These are phyloP conservation scores for Linnemannia elongata DNA, from an alignment of 192 early-diverging fungal genomes.

Conservation along the genomic window DNA sequence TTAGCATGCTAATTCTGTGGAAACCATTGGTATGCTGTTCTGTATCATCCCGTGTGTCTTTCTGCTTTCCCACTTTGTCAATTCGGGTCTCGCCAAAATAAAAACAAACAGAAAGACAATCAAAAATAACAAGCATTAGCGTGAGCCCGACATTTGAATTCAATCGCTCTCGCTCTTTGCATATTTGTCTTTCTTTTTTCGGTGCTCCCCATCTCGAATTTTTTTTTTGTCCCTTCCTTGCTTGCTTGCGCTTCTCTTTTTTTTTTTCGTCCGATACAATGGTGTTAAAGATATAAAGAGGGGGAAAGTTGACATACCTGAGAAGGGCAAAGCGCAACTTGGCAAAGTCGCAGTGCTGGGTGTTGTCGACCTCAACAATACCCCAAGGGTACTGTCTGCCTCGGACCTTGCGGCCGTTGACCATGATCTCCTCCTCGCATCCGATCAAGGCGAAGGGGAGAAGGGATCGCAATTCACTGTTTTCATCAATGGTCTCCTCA, in stretches of 20 bases:
- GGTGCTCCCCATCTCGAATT: conserved; percentile 1
- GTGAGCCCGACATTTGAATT: conserved; percentile 4
- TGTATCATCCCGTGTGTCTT: neutral
- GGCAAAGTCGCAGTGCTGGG: conserved; percentile 97
- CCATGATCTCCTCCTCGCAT: conserved; percentile 89
- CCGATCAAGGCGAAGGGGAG: conserved; percentile 98
- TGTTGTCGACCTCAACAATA: conserved; percentile 96
- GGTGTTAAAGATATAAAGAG: neutral
- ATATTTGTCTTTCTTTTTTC: conserved; percentile 1
- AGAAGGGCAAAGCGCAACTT: conserved; percentile 92
- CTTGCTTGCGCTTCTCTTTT: neutral
- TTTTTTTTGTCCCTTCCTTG: neutral
- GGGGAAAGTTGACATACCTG: conserved; percentile 58
- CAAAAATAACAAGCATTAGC: conserved; percentile 12
- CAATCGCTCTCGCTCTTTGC: neutral
- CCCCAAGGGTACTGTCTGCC: conserved; percentile 98
- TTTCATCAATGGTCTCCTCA: conserved; percentile 98
- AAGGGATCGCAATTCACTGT: conserved; percentile 90
- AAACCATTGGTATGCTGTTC: neutral
- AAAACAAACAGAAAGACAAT: neutral
- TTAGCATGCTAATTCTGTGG: neutral
- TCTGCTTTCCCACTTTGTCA: neutral
- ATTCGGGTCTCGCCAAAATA: neutral
- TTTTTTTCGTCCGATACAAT: neutral
- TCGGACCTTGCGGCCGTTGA: conserved; percentile 91